Conservation (phyloP, 345 rosid genomes). For the Salix koriyanagi region DNA sequence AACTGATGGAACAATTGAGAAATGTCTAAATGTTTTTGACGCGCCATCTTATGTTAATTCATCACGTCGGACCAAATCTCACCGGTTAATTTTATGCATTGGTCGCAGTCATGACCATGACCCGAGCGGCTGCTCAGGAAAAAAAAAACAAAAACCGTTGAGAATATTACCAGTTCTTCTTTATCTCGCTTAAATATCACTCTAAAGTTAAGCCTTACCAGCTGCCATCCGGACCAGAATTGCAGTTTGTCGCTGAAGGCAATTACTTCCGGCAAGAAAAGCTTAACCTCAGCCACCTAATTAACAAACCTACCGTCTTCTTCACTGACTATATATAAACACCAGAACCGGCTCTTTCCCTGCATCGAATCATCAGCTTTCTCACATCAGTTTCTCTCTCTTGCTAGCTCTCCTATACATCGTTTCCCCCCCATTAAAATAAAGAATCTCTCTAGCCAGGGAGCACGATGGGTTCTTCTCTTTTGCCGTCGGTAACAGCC, state of each 20-base stretch:
- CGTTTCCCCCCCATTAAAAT: too few species aligned
- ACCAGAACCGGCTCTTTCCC: not conserved
- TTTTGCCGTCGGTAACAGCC: not conserved
- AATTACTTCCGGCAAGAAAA: not conserved
- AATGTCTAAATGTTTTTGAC: too few species aligned
- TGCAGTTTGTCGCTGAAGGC: not conserved
- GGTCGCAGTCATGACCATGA: not conserved
- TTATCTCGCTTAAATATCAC: slow-evolving; percentile 25
- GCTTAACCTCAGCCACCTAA: slow-evolving; percentile 33
- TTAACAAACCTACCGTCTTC: slow-evolving; percentile 13
- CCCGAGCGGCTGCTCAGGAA: not conserved
- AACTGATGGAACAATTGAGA: too few species aligned
- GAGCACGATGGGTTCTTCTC: slow-evolving; percentile 16
- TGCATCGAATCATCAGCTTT: slow-evolving; percentile 9
- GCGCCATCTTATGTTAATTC: too few species aligned
- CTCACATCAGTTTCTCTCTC: not conserved
- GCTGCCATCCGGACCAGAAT: slow-evolving; percentile 8
- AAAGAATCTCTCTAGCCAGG: too few species aligned
- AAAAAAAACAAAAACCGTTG: slow-evolving; percentile 5
- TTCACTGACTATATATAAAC: slow-evolving; percentile 25
- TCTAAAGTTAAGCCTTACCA: slow-evolving; percentile 25
- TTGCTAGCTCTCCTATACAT: too few species aligned
- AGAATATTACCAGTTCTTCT: too few species aligned
- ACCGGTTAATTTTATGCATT: not conserved
- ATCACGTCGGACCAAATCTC: too few species aligned